A percentile compares a stretch with the other conserved stretches of the same genome.
These are phyloP conservation scores for Austroboletus niveus DNA, from an alignment of 1,284 basidiomycete species.

Conservation along the genomic window DNA sequence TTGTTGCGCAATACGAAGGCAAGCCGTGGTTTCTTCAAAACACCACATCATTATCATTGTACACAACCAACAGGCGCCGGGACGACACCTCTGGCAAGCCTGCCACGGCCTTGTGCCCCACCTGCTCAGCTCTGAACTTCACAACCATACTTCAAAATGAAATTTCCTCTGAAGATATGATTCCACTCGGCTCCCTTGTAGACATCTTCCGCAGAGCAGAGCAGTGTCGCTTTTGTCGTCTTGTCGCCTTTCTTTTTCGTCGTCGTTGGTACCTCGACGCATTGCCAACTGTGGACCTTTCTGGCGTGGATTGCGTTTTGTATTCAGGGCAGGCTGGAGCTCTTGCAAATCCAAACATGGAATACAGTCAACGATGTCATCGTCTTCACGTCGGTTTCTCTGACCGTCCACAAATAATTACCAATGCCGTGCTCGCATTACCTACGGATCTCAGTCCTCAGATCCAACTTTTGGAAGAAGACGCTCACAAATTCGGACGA, in stretches of 20 bases:
- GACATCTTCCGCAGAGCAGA: background rate
- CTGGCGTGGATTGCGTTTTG: background rate
- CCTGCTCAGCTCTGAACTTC: background rate
- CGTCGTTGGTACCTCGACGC: background rate
- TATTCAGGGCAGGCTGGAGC: background rate
- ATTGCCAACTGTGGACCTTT: background rate
- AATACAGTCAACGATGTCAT: background rate
- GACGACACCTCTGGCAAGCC: background rate
- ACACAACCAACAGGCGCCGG: background rate
- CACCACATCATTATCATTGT: background rate
- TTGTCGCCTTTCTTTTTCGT: background rate
- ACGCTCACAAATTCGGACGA: background rate
- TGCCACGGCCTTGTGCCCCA: background rate
- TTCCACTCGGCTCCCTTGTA: background rate
- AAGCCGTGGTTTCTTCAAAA: background rate
- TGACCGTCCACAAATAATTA: background rate
- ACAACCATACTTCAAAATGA: background rate
- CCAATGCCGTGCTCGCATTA: background rate
- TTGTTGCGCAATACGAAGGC: background rate
- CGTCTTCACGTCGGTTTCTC: background rate
- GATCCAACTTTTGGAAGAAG: background rate
- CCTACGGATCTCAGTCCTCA: background rate
- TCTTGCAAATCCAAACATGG: background rate
- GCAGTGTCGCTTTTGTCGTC: background rate
- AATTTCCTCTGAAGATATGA: background rate